Evolutionary conservation across 2,329 filamentous ascomycete genomes (phyloP).

Genomic region (Aureobasidium namibiae): DNA sequence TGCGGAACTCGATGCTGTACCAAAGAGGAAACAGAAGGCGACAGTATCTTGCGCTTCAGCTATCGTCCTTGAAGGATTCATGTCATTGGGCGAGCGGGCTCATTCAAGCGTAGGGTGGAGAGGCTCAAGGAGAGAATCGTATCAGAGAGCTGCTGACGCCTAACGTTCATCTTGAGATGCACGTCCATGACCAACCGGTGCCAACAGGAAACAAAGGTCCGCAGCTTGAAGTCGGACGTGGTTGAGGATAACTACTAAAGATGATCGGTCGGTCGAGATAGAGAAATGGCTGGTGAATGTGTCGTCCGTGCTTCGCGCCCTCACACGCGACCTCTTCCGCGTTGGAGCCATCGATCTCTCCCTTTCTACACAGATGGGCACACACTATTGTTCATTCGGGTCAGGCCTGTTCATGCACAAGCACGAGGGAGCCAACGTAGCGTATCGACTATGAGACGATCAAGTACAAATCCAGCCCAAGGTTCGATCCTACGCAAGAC

Average conservation of each 20-base stretch:
- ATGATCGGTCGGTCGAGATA: background rate
- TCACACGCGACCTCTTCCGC: background rate
- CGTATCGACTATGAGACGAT: too few relatives aligned
- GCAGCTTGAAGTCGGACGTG: background rate
- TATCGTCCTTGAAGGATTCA: background rate
- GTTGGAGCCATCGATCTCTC: background rate
- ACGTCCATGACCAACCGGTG: background rate
- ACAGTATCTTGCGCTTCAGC: background rate
- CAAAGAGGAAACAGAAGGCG: constrained; percentile 1
- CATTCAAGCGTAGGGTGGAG: background rate
- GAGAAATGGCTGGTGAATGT: background rate
- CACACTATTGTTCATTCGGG: background rate
- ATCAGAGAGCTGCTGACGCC: background rate
- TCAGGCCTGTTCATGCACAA: too few relatives aligned
- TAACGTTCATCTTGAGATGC: background rate
- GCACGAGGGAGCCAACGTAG: too few relatives aligned
- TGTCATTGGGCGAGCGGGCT: background rate
- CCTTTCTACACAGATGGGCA: background rate
- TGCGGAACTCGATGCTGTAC: background rate
- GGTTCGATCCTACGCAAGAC: too few relatives aligned
- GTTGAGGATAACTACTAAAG: background rate
- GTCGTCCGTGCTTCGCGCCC: background rate
- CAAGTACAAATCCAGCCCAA: too few relatives aligned
- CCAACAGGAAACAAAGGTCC: too few relatives aligned
- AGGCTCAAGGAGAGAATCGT: background rate